phyloP scores from a whole-genome alignment of 192 early-diverging fungal genomes.

The Paraglomus occultum region DNA sequence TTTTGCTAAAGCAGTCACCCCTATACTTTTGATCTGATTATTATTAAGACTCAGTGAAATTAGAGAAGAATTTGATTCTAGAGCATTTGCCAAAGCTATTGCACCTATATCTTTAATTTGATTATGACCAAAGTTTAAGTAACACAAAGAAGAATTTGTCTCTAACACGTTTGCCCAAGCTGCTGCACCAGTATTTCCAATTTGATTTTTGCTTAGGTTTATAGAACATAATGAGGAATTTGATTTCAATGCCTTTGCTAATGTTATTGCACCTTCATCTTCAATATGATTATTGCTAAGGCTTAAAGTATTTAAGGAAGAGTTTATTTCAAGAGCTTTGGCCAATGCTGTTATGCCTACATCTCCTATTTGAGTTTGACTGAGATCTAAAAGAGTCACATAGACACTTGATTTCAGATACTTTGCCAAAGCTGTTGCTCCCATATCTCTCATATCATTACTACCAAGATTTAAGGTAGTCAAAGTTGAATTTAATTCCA shows the following conservation, averaged over 20 bases:
- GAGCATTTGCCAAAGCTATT: background rate
- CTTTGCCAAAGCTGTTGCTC: background rate
- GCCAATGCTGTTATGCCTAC: background rate
- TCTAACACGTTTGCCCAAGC: background rate
- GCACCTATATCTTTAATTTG: background rate
- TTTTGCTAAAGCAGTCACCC: background rate
- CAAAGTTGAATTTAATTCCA: slow-evolving; percentile 13
- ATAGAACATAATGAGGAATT: background rate
- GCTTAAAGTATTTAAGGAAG: background rate
- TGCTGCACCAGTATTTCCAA: background rate
- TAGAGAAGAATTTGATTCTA: slow-evolving; percentile 1
- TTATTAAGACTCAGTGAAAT: background rate
- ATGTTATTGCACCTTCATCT: background rate
- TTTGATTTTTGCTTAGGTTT: background rate
- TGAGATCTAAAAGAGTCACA: background rate
- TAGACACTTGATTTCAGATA: background rate
- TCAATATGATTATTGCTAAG: background rate
- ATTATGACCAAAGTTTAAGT: background rate
- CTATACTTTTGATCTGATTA: background rate
- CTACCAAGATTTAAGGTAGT: background rate
- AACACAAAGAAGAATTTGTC: background rate
- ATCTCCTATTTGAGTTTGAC: slow-evolving; percentile 4
- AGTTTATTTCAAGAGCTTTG: slow-evolving; percentile 3
- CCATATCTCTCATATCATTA: background rate
- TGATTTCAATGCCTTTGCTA: slow-evolving; percentile 4